A percentile compares a stretch with the other conserved stretches of the same genome.
Conservation (phyloP, 768 basidiomycete species). For the Mycena sanguinolenta region DNA sequence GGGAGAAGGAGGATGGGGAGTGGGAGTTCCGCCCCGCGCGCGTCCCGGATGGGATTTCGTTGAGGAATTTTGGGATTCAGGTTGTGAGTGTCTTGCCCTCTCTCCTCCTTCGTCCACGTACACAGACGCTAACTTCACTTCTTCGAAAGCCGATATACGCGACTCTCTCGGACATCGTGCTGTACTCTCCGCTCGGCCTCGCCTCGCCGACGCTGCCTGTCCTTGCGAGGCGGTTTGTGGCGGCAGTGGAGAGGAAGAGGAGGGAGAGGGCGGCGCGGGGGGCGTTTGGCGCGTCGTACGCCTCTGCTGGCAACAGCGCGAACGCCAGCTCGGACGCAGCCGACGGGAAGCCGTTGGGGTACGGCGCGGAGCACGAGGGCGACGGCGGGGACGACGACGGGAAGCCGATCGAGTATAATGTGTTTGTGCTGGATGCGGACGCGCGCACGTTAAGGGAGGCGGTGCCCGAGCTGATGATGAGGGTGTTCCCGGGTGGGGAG, state of each 20-base stretch:
- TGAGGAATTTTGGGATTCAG: constrained; percentile 92
- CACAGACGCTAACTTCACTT: background rate
- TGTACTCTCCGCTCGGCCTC: constrained; percentile 83
- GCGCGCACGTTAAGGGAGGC: constrained; percentile 58
- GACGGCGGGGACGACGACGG: constrained; percentile 43
- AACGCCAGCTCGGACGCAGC: too few species aligned
- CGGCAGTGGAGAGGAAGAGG: constrained; percentile 70
- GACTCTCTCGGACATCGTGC: constrained; percentile 89
- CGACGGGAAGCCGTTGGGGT: too few species aligned
- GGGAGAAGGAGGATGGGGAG: constrained; percentile 44
- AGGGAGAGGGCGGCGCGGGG: constrained; percentile 56
- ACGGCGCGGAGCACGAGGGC: constrained; percentile 53
- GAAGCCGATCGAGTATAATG: constrained; percentile 72
- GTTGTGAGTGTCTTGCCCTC: constrained; percentile 67
- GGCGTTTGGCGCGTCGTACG: constrained; percentile 30
- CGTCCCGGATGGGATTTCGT: constrained; percentile 85
- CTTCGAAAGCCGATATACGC: constrained; percentile 86
- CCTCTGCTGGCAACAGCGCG: too few species aligned
- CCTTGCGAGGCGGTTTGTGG: constrained; percentile 75
- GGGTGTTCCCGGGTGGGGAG: constrained; percentile 55
- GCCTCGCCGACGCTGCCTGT: constrained; percentile 65
- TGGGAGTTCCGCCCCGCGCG: constrained; percentile 79
- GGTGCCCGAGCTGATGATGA: constrained; percentile 68
- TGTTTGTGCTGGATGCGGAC: constrained; percentile 78
- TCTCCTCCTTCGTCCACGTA: background rate